Evolutionary conservation across 2,329 filamentous ascomycete genomes (phyloP).

Genomic region (Epichloe gansuensis): DNA sequence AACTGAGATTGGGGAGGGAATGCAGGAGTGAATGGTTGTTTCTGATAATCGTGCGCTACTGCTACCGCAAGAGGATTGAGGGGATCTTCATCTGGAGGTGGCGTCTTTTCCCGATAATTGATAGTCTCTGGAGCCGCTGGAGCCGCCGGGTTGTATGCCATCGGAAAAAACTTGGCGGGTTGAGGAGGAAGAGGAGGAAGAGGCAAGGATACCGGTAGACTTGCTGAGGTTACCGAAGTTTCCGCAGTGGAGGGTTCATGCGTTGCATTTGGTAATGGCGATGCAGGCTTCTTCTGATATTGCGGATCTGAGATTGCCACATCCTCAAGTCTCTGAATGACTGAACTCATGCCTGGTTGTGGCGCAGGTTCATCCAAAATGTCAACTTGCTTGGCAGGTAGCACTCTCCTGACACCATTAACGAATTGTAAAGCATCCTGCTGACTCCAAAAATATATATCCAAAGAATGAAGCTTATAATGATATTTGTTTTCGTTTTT

Average conservation of each 20-base stretch:
- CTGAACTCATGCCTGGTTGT: constrained; percentile 46
- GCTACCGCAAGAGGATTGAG: constrained; percentile 45
- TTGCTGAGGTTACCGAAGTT: neutral
- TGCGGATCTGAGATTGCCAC: constrained; percentile 51
- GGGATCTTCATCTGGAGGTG: constrained; percentile 54
- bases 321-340: constrained; percentile 62
- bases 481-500: constrained; percentile 66
- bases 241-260: constrained; percentile 9
- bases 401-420: constrained; percentile 51
- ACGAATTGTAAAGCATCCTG: constrained; percentile 59
- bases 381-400: constrained; percentile 47
- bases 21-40: constrained; percentile 38
- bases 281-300: constrained; percentile 21
- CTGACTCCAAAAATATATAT: constrained; percentile 70
- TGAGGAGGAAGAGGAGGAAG: constrained; percentile 13
- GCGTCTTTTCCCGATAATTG: constrained; percentile 65
- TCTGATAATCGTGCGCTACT: constrained; percentile 42
- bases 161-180: constrained; percentile 42
- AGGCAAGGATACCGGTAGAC: constrained; percentile 10
- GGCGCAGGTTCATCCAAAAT: constrained; percentile 51
- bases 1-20: constrained; percentile 32
- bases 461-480: constrained; percentile 62
- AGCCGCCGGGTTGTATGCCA: constrained; percentile 69
- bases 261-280: constrained; percentile 7
- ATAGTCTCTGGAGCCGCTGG: constrained; percentile 62